phyloP scores from a whole-genome alignment of 2,329 filamentous ascomycete species.

The Monascus ruber region DNA sequence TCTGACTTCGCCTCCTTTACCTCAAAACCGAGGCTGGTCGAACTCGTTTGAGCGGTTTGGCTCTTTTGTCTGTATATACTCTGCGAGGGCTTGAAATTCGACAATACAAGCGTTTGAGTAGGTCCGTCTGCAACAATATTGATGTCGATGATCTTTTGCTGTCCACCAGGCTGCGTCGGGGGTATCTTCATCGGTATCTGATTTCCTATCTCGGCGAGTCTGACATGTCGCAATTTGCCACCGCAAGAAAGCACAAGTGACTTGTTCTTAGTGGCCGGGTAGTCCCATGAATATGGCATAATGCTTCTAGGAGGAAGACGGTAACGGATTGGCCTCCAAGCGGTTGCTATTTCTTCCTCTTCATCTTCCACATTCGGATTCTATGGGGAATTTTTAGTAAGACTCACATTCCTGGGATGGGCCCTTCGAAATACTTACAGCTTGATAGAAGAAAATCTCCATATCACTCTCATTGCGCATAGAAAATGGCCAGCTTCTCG shows the following conservation, averaged over 20 bases:
- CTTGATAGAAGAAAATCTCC: constrained; percentile 94
- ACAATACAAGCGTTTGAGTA: constrained; percentile 85
- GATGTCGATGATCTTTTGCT: constrained; percentile 86
- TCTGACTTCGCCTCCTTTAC: constrained; percentile 85
- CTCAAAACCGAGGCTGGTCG: constrained; percentile 62
- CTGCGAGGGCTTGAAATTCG: constrained; percentile 85
- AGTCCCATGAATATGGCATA: constrained; percentile 99
- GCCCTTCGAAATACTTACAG: constrained; percentile 31
- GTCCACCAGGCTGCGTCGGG: constrained; percentile 46
- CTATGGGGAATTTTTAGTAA: constrained; percentile 7
- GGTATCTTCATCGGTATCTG: constrained; percentile 86
- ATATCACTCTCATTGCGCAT: constrained; percentile 97
- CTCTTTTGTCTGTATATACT: constrained; percentile 66
- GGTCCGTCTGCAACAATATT: constrained; percentile 93
- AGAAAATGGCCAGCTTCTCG: constrained; percentile 93
- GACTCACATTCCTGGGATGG: neutral
- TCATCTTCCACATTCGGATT: constrained; percentile 90
- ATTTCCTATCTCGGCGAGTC: constrained; percentile 92
- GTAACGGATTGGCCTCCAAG: constrained; percentile 88
- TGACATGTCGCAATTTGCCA: constrained; percentile 79
- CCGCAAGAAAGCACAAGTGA: constrained; percentile 75
- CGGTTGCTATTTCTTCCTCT: constrained; percentile 62
- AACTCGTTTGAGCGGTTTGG: constrained; percentile 46
- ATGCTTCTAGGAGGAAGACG: constrained; percentile 86
- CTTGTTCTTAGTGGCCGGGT: constrained; percentile 91